phyloP scores from a whole-genome alignment of 164 flowering plant species.

The Protea cynaroides region DNA sequence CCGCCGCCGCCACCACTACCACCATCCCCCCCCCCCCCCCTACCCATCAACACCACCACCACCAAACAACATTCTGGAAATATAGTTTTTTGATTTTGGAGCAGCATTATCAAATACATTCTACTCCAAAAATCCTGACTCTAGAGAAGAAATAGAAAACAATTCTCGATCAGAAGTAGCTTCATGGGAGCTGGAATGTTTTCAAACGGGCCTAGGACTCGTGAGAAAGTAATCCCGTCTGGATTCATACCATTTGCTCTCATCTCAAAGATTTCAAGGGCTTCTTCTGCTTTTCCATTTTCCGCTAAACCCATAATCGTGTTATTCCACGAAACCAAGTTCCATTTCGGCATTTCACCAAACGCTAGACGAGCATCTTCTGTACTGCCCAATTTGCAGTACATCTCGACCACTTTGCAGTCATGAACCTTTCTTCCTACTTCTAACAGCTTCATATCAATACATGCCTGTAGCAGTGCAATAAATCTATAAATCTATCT shows the following conservation, averaged over 20 bases:
- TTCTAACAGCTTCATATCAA: conserved; percentile 16
- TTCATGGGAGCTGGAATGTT: too few relatives aligned
- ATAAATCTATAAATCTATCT: conserved; percentile 5
- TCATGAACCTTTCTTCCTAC: conserved; percentile 22
- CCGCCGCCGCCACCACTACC: too few relatives aligned
- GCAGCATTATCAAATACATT: too few relatives aligned
- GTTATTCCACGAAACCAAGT: conserved; percentile 25
- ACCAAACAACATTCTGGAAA: too few relatives aligned
- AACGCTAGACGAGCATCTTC: conserved; percentile 16
- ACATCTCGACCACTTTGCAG: conserved; percentile 23
- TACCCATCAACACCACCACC: too few relatives aligned
- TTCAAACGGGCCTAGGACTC: too few relatives aligned
- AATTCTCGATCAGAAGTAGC: too few relatives aligned
- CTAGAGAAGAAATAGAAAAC: too few relatives aligned
- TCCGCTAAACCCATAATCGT: conserved; percentile 20
- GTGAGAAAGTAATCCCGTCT: conserved; percentile 25
- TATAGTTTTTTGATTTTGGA: too few relatives aligned
- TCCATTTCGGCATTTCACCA: conserved; percentile 24
- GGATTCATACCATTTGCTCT: conserved; percentile 21
- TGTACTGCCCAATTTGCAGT: conserved; percentile 15
- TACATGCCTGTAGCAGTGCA: conserved; percentile 23
- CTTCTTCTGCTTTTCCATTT: conserved; percentile 23
- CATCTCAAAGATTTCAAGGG: conserved; percentile 24
- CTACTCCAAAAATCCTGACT: too few relatives aligned
- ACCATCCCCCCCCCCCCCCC: too few relatives aligned